phyloP scores from a whole-genome alignment of 2,329 filamentous ascomycete genomes.

The Microsporum ferrugineum region DNA sequence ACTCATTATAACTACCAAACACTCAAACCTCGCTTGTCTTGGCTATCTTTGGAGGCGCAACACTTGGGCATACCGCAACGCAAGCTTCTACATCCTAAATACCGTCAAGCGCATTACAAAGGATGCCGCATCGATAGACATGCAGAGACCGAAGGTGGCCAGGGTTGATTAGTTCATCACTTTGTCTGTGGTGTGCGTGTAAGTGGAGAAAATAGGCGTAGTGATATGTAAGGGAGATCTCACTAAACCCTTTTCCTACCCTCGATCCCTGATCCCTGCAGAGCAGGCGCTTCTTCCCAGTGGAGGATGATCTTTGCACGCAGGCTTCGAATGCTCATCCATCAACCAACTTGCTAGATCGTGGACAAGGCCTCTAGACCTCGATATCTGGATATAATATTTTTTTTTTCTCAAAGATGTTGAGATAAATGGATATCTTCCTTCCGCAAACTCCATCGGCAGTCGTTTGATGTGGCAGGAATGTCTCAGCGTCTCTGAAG shows the following conservation, averaged over 20 bases:
- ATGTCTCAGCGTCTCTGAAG: neutral
- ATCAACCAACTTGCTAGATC: neutral
- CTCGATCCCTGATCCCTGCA: constrained; percentile 5
- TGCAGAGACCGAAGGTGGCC: neutral
- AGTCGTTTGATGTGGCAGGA: neutral
- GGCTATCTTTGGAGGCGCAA: neutral
- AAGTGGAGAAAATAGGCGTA: neutral
- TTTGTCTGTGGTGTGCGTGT: neutral
- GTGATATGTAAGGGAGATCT: constrained; percentile 7
- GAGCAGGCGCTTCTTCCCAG: constrained; percentile 2
- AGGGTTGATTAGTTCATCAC: neutral
- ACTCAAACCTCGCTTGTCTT: neutral
- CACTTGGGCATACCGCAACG: neutral
- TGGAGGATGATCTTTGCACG: neutral
- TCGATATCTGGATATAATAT: neutral
- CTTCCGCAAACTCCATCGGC: neutral
- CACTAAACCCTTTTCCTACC: neutral
- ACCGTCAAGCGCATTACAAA: neutral
- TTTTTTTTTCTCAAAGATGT: no score
- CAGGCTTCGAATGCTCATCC: neutral
- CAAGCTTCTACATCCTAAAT: neutral
- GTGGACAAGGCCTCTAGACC: neutral
- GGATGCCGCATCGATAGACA: neutral
- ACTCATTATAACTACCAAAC: neutral
- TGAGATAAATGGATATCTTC: neutral